These are phyloP conservation scores for Coriaria nepalensis DNA, from an alignment of 306 rosid genomes.

Conservation along the genomic window DNA sequence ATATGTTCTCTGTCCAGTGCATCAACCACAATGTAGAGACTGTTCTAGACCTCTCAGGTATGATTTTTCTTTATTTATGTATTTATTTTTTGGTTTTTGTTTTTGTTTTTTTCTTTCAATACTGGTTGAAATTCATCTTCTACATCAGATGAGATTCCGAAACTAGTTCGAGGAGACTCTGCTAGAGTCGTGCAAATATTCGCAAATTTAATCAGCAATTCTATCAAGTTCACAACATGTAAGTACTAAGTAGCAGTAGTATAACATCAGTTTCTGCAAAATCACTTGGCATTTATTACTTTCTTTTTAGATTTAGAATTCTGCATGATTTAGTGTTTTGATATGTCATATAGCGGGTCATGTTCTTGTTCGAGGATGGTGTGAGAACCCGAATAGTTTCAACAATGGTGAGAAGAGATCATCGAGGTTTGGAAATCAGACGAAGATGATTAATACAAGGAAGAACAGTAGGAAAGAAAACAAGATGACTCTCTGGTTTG, in stretches of 20 bases:
- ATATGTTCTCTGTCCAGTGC: slow-evolving; percentile 98
- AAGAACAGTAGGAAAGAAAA: slow-evolving; percentile 44
- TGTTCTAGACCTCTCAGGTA: slow-evolving; percentile 87
- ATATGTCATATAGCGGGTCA: slow-evolving; percentile 77
- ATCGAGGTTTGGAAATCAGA: slow-evolving; percentile 32
- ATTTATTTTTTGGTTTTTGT: slow-evolving; percentile 1
- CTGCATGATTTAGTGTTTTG: slow-evolving; percentile 6
- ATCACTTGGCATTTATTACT: too few species aligned
- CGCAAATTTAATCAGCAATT: slow-evolving; percentile 89
- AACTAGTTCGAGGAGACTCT: slow-evolving; percentile 80
- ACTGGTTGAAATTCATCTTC: slow-evolving; percentile 6
- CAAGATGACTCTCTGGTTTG: slow-evolving; percentile 79
- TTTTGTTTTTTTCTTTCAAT: slow-evolving; percentile 9
- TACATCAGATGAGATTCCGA: slow-evolving; percentile 80
- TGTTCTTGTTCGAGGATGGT: slow-evolving; percentile 83
- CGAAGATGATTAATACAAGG: slow-evolving; percentile 43
- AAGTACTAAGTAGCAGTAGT: slow-evolving; percentile 15
- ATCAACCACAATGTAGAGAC: slow-evolving; percentile 93
- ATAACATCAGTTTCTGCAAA: too few species aligned
- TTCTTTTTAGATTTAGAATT: neutral
- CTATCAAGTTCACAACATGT: slow-evolving; percentile 92
- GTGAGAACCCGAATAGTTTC: slow-evolving; percentile 34
- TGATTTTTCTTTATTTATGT: slow-evolving; percentile 12
- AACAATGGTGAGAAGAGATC: slow-evolving; percentile 41
- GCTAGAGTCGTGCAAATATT: slow-evolving; percentile 96